Conservation (phyloP, 2,329 filamentous ascomycete species). For the Xylaria sp. region DNA sequence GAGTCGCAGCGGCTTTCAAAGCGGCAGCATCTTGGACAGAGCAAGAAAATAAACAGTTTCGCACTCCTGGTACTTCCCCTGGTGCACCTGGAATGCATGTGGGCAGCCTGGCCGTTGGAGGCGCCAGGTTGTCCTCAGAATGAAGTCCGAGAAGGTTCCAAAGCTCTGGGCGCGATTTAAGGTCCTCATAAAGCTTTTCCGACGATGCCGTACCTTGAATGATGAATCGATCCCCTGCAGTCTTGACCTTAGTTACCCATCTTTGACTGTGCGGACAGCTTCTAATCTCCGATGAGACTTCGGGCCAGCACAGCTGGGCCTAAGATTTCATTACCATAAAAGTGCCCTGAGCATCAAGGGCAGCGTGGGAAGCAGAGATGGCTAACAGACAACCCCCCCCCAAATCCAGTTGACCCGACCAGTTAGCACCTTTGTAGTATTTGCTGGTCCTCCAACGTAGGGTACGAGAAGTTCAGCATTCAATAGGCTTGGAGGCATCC, state of each 20-base stretch:
- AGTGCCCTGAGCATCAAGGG: background rate
- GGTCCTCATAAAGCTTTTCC: background rate
- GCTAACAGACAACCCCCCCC: background rate
- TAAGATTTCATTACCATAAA: background rate
- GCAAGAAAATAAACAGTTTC: background rate
- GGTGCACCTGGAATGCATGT: background rate
- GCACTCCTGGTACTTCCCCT: background rate
- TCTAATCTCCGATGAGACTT: background rate
- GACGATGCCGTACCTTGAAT: background rate
- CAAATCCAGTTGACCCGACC: constrained; percentile 1
- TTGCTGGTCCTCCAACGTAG: background rate
- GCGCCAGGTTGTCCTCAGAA: background rate
- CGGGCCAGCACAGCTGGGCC: background rate
- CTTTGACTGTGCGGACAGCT: background rate
- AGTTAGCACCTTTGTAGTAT: background rate
- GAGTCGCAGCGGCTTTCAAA: background rate
- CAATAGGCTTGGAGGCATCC: background rate
- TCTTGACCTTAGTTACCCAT: background rate
- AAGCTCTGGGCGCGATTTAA: constrained; percentile 1
- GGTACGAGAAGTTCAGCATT: background rate
- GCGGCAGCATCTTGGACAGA: background rate
- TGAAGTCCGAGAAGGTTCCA: constrained; percentile 4
- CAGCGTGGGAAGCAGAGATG: background rate
- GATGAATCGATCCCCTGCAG: no score
- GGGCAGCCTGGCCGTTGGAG: background rate